Percentiles rank a stretch among this genome's conserved stretches.
Conservation (phyloP, 176 grass and related monocot genomes). For the Alloteropsis semialata region DNA sequence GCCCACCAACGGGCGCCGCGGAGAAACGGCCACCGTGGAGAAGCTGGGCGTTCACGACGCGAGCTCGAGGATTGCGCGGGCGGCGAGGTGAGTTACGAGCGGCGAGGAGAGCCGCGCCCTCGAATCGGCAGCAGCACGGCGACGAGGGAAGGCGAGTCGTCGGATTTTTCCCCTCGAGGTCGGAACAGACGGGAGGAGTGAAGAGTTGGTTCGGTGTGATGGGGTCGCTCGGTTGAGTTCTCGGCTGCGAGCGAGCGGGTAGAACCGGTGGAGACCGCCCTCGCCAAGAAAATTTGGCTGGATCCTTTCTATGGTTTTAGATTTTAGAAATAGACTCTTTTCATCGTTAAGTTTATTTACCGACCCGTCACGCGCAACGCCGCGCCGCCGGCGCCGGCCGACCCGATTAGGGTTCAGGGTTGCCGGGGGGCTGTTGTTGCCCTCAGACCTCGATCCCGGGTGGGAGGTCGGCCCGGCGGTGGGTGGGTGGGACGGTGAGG, state of each 20-base stretch:
- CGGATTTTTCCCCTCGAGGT: background rate
- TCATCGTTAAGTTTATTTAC: too few relatives aligned
- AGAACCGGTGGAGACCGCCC: too few relatives aligned
- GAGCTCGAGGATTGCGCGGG: constrained; percentile 13
- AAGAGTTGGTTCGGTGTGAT: background rate
- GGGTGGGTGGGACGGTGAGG: too few relatives aligned
- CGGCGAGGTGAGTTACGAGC: background rate
- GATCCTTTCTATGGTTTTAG: too few relatives aligned
- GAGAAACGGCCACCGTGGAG: constrained; percentile 34
- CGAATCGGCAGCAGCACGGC: constrained; percentile 30
- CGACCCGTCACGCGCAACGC: too few relatives aligned
- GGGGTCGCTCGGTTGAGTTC: background rate
- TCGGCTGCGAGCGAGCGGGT: background rate
- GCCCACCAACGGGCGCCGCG: constrained; percentile 34
- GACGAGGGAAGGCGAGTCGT: background rate
- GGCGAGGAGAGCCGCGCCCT: background rate
- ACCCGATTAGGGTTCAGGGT: too few relatives aligned
- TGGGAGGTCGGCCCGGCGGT: too few relatives aligned
- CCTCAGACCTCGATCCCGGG: too few relatives aligned
- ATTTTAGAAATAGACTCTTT: too few relatives aligned
- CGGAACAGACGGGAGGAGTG: background rate
- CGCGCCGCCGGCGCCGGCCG: too few relatives aligned
- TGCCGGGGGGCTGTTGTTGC: too few relatives aligned
- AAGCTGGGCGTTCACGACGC: background rate
- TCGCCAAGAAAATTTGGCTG: background rate